Conservation (phyloP, 1,139 yeast species). For the Lodderomyces margitis region DNA sequence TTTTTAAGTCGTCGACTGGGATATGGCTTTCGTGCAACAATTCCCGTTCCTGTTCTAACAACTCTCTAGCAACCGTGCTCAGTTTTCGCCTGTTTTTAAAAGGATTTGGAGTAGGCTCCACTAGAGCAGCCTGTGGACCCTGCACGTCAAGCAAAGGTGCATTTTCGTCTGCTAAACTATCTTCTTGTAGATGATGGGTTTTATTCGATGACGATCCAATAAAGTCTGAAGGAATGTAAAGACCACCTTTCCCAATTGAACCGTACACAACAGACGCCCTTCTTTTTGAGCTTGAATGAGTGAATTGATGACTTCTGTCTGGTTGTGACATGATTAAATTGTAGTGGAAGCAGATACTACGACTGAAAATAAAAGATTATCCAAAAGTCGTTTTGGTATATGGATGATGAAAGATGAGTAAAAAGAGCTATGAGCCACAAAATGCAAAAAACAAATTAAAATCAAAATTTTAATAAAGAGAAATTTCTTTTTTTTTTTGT, state of each 20-base stretch:
- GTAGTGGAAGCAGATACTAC: too few relatives aligned
- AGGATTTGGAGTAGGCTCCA: not conserved
- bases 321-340: constrained; percentile 4
- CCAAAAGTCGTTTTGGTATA: too few relatives aligned
- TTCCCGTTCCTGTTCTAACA: constrained; percentile 37
- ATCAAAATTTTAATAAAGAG: too few relatives aligned
- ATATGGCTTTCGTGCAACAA: constrained; percentile 32
- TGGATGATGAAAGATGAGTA: too few relatives aligned
- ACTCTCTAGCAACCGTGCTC: constrained; percentile 28
- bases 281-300: constrained; percentile 46
- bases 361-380: too few relatives aligned
- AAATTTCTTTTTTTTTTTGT: too few relatives aligned
- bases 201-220: constrained; percentile 14
- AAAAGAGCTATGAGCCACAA: too few relatives aligned
- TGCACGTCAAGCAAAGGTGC: constrained; percentile 9
- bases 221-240: constrained; percentile 53
- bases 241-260: constrained; percentile 52
- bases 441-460: too few relatives aligned
- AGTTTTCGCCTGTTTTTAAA: constrained; percentile 19
- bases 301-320: constrained; percentile 39
- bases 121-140: not conserved
- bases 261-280: constrained; percentile 55
- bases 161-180: constrained; percentile 15
- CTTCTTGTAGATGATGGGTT: constrained; percentile 13
- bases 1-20: constrained; percentile 17